These are phyloP conservation scores for Aquilaria malaccensis DNA, from an alignment of 345 rosid species.

Conservation along the genomic window DNA sequence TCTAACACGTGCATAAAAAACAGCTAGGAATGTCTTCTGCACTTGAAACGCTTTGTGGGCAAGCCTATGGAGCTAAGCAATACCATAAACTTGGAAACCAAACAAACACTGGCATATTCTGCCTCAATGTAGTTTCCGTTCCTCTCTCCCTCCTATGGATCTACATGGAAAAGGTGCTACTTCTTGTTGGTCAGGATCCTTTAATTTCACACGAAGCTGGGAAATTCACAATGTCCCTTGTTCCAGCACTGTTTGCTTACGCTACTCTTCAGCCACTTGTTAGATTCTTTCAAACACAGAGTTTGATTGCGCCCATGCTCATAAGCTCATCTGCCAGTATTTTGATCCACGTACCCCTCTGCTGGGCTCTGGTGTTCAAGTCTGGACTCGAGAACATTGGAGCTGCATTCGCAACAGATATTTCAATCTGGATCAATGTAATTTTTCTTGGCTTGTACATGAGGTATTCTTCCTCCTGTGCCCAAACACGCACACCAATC, in stretches of 20 bases:
- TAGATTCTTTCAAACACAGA: slow-evolving; percentile 31
- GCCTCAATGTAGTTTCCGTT: slow-evolving; percentile 21
- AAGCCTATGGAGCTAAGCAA: slow-evolving; percentile 42
- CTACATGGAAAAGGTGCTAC: slow-evolving; percentile 27
- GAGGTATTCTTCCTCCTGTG: slow-evolving; percentile 25
- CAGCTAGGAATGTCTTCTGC: slow-evolving; percentile 40
- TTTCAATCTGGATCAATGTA: slow-evolving; percentile 27
- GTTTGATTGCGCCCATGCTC: slow-evolving; percentile 30
- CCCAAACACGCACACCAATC: slow-evolving; percentile 24
- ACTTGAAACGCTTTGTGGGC: slow-evolving; percentile 37
- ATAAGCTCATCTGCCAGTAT: slow-evolving; percentile 22
- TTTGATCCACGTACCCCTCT: slow-evolving; percentile 28
- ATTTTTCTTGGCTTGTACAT: slow-evolving; percentile 25
- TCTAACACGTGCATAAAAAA: background rate
- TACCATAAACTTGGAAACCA: slow-evolving; percentile 29
- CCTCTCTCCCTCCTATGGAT: slow-evolving; percentile 34
- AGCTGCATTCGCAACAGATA: slow-evolving; percentile 22
- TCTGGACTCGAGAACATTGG: slow-evolving; percentile 21
- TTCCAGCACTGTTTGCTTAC: slow-evolving; percentile 14
- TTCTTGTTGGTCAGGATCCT: slow-evolving; percentile 34
- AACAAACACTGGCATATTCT: slow-evolving; percentile 34
- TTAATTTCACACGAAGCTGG: slow-evolving; percentile 26
- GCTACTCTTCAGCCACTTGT: slow-evolving; percentile 26
- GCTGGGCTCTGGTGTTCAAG: slow-evolving; percentile 33
- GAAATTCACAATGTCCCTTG: slow-evolving; percentile 7